These are phyloP conservation scores for Ceriops zippeliana DNA, from an alignment of 345 rosid species.

Conservation along the genomic window DNA sequence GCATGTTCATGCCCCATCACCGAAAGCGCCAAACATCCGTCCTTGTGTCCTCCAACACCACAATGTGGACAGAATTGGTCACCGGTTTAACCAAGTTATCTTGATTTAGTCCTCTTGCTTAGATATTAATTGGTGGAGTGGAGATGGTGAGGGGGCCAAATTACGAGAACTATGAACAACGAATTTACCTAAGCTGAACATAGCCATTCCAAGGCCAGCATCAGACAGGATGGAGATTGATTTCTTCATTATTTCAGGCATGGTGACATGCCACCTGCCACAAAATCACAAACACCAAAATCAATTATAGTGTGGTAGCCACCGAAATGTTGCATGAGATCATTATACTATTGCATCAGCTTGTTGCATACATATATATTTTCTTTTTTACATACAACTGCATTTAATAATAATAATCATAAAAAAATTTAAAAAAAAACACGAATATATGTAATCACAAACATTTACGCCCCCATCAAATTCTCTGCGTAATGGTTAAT, in stretches of 20 bases:
- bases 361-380: not conserved
- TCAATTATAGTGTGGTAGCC: not conserved
- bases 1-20: not conserved
- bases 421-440: too few relatives aligned
- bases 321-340: too few relatives aligned
- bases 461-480: too few relatives aligned
- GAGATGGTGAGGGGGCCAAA: not conserved
- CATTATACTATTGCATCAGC: too few relatives aligned
- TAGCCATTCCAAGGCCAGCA: slow-evolving; percentile 41
- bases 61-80: too few relatives aligned
- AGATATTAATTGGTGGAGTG: too few relatives aligned
- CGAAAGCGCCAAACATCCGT: too few relatives aligned
- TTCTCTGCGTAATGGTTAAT: too few relatives aligned
- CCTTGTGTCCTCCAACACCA: too few relatives aligned
- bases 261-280: slow-evolving; percentile 31
- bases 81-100: too few relatives aligned
- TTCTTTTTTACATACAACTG: not conserved
- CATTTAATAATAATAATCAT: not conserved
- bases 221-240: slow-evolving; percentile 38
- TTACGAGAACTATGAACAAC: not conserved
- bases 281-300: not conserved
- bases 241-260: slow-evolving; percentile 28
- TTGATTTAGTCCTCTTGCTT: too few relatives aligned
- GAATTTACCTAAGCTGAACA: slow-evolving; percentile 37
- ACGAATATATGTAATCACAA: not conserved